Percentiles rank a stretch among this genome's conserved stretches.
Evolutionary conservation across 1,284 basidiomycete genomes (phyloP).

Genomic region (Ustilago shanxiensis): DNA sequence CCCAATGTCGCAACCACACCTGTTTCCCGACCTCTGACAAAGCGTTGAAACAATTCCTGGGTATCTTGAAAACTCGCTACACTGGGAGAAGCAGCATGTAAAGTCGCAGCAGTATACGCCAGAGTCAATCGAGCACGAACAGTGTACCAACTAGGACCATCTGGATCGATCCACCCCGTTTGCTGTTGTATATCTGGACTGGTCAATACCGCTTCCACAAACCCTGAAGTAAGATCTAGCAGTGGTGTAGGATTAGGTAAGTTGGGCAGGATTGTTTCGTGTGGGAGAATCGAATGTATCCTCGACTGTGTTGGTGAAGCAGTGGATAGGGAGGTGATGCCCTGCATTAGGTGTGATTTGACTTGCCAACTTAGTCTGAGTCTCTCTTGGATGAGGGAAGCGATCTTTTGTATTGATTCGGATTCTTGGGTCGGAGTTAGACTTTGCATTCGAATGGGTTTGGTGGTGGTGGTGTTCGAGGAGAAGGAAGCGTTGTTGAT

Average conservation of each 20-base stretch:
- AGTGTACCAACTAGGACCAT: constrained; percentile 38
- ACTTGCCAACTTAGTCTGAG: constrained; percentile 19
- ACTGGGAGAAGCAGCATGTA: constrained; percentile 21
- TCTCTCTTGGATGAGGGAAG: constrained; percentile 10
- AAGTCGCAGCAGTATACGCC: constrained; percentile 28
- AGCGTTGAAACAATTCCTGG: constrained; percentile 8
- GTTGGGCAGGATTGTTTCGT: constrained; percentile 19
- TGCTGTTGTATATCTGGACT: neutral
- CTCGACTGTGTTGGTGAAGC: constrained; percentile 14
- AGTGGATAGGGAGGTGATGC: constrained; percentile 23
- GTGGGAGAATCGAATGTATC: constrained; percentile 23
- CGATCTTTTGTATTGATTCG: constrained; percentile 5
- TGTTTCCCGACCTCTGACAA: constrained; percentile 17
- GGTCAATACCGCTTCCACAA: constrained; percentile 12
- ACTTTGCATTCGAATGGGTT: constrained; percentile 7
- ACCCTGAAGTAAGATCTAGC: constrained; percentile 11
- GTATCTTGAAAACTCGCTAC: constrained; percentile 18
- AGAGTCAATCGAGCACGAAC: constrained; percentile 12
- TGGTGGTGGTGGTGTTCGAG: neutral
- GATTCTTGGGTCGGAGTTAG: neutral
- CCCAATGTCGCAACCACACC: constrained; percentile 16
- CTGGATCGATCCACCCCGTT: constrained; percentile 30
- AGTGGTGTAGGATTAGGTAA: constrained; percentile 30
- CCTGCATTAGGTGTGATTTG: constrained; percentile 20
- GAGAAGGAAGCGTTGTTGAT: too few relatives aligned